phyloP scores from a whole-genome alignment of 1,139 yeast genomes.

The Lodderomyces orthopsilosis region DNA sequence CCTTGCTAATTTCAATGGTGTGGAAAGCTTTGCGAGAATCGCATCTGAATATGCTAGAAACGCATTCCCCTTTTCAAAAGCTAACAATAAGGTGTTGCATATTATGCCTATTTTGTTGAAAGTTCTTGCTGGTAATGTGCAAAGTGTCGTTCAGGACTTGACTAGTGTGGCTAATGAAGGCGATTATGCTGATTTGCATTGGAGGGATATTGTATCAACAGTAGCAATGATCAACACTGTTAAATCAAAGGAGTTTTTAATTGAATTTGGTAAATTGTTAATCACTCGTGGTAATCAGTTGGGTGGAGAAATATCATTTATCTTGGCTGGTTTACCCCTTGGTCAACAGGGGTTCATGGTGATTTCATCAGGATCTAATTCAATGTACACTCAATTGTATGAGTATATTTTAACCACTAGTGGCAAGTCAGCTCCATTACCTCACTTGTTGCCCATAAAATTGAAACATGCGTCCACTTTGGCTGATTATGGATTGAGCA shows the following conservation, averaged over 20 bases:
- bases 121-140: conserved; percentile 62
- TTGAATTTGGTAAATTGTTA: conserved; percentile 55
- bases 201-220: conserved; percentile 51
- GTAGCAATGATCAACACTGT: conserved; percentile 42
- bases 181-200: conserved; percentile 50
- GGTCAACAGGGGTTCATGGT: conserved; percentile 21
- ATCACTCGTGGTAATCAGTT: conserved; percentile 25
- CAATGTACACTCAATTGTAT: conserved; percentile 65
- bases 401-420: conserved; percentile 50
- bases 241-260: conserved; percentile 39
- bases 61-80: conserved; percentile 36
- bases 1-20: conserved; percentile 64
- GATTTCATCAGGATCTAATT: conserved; percentile 17
- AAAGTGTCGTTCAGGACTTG: conserved; percentile 51
- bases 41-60: conserved; percentile 46
- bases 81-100: conserved; percentile 45
- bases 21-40: conserved; percentile 57
- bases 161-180: conserved; percentile 38
- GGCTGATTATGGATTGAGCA: conserved; percentile 58
- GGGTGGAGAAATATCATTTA: conserved; percentile 47
- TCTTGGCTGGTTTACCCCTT: conserved; percentile 50
- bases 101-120: conserved; percentile 63
- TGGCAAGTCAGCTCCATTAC: conserved; percentile 35
- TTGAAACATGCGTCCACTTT: conserved; percentile 60
- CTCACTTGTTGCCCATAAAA: conserved; percentile 56